phyloP scores from a whole-genome alignment of 73 alveolate genomes.

The Halteria grandinella region DNA sequence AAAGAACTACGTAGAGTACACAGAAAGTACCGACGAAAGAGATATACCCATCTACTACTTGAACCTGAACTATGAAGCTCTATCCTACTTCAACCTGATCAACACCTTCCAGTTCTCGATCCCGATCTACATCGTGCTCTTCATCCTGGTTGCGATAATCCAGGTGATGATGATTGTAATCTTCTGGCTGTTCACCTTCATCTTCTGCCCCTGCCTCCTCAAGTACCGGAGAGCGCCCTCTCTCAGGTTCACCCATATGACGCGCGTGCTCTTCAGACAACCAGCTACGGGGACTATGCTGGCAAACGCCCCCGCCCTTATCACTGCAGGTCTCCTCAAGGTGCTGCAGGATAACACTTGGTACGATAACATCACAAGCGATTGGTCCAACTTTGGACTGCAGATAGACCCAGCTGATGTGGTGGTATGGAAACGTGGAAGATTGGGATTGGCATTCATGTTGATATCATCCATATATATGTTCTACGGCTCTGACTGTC shows the following conservation, averaged over 20 bases:
- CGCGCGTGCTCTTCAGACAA: constrained; percentile 61
- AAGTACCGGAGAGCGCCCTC: constrained; percentile 62
- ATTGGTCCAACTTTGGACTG: constrained; percentile 61
- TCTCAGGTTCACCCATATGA: constrained; percentile 65
- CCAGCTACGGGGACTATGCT: constrained; percentile 69
- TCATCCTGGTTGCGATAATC: constrained; percentile 46
- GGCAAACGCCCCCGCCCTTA: constrained; percentile 66
- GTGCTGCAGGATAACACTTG: constrained; percentile 31
- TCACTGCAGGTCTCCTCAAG: constrained; percentile 48
- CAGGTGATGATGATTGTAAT: constrained; percentile 43
- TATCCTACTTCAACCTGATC: constrained; percentile 69
- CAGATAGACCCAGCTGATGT: constrained; percentile 17
- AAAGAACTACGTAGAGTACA: constrained; percentile 50
- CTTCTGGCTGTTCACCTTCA: constrained; percentile 56
- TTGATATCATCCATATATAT: constrained; percentile 45
- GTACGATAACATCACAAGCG: constrained; percentile 50
- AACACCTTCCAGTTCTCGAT: constrained; percentile 68
- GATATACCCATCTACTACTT: constrained; percentile 46
- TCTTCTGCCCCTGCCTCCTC: too few relatives aligned
- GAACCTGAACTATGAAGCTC: constrained; percentile 57
- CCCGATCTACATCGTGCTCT: constrained; percentile 63
- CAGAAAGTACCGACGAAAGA: constrained; percentile 19
- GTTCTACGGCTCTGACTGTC: constrained; percentile 39
- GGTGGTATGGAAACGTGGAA: constrained; percentile 55
- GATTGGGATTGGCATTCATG: constrained; percentile 62